Conservation (phyloP, 148 eudicot species). For the Rhododendron mucronatum region DNA sequence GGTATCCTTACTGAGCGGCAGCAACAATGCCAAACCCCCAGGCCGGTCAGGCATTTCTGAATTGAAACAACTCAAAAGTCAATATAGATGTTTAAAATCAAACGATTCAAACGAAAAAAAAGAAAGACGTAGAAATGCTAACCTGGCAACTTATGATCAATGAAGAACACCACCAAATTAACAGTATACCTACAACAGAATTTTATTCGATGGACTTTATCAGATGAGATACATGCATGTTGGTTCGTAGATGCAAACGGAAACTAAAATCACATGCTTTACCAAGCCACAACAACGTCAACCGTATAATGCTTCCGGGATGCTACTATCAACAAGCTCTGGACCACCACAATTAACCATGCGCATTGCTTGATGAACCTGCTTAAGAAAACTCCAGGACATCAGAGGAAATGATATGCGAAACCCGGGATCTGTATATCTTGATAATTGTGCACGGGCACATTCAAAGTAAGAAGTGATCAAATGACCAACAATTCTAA, state of each 20-base stretch:
- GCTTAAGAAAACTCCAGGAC: constrained; percentile 9
- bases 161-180: constrained; percentile 82
- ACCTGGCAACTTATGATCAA: constrained; percentile 89
- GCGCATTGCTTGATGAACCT: constrained; percentile 82
- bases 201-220: background rate
- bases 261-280: background rate
- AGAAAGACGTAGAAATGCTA: background rate
- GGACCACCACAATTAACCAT: constrained; percentile 67
- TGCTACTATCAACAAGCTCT: constrained; percentile 89
- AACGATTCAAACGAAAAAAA: background rate
- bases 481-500: background rate
- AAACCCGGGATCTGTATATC: no score
- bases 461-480: background rate
- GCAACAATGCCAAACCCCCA: constrained; percentile 42
- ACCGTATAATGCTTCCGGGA: constrained; percentile 98
- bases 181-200: constrained; percentile 77
- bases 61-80: background rate
- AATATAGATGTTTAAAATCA: background rate
- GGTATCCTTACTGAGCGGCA: constrained; percentile 72
- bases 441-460: background rate
- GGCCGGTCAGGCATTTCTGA: constrained; percentile 87
- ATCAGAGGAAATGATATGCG: background rate
- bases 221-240: background rate
- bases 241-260: background rate
- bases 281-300: constrained; percentile 93